Evolutionary conservation across 78 protist species (phyloP).

Genomic region (Planoprotostelium fungivorum): DNA sequence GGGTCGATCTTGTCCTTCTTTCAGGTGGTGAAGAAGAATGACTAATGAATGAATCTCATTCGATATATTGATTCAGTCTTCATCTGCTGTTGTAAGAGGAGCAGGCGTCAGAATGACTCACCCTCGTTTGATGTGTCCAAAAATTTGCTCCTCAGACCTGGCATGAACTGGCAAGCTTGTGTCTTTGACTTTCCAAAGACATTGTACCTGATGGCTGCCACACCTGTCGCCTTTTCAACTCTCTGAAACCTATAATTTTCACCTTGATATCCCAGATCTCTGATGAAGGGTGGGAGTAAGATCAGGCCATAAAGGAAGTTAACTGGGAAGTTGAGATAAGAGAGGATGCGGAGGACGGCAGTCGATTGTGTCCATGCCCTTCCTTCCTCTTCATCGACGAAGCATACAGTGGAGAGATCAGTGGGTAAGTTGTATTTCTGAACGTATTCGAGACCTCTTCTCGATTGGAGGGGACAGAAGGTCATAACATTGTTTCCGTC

Average conservation of each 20-base stretch:
- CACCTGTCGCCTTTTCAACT: background rate
- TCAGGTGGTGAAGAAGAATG: background rate
- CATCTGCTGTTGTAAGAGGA: no score
- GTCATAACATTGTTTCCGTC: conserved; percentile 20
- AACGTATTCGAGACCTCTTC: conserved; percentile 32
- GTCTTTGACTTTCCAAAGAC: background rate
- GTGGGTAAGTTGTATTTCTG: conserved; percentile 28
- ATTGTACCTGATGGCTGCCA: background rate
- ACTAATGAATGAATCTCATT: background rate
- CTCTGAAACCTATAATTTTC: background rate
- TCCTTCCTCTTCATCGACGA: conserved; percentile 28
- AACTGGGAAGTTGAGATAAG: background rate
- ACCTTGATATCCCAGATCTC: background rate
- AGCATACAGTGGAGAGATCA: conserved; percentile 43
- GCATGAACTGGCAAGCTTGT: background rate
- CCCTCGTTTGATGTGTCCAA: background rate
- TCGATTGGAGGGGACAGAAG: conserved; percentile 45
- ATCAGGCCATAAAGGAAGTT: background rate
- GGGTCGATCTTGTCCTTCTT: background rate
- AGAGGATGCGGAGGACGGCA: conserved; percentile 29
- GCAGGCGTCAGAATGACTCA: no score
- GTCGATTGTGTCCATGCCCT: conserved; percentile 34
- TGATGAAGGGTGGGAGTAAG: background rate
- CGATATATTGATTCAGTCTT: no score
- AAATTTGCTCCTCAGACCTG: background rate